Evolutionary conservation across 1,284 basidiomycete species (phyloP).

Genomic region (Trametes pubescens): DNA sequence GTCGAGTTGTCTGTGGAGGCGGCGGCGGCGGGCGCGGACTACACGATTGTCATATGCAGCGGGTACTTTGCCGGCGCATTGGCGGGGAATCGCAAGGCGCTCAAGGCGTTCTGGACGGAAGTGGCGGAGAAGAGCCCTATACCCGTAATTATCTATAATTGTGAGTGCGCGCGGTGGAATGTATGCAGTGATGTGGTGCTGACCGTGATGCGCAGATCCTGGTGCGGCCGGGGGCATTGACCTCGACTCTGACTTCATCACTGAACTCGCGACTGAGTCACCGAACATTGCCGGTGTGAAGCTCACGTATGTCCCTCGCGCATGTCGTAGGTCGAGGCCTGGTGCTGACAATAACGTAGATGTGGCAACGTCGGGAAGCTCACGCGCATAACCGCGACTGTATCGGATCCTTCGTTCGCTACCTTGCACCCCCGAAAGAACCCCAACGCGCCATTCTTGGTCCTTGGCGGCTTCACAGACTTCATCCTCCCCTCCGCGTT

Average conservation of each 20-base stretch:
- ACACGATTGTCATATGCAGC: slow-evolving; percentile 83
- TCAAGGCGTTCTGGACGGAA: slow-evolving; percentile 83
- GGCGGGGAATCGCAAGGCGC: slow-evolving; percentile 63
- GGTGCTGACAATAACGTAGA: slow-evolving; percentile 45
- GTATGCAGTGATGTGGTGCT: slow-evolving; percentile 2
- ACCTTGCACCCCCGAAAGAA: slow-evolving; percentile 70
- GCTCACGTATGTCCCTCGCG: slow-evolving; percentile 66
- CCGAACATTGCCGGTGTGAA: slow-evolving; percentile 85
- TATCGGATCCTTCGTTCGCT: slow-evolving; percentile 64
- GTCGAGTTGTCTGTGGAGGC: slow-evolving; percentile 78
- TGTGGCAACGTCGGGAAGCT: slow-evolving; percentile 92
- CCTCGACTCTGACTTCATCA: slow-evolving; percentile 84
- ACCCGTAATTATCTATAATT: slow-evolving; percentile 92
- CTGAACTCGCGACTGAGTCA: slow-evolving; percentile 75
- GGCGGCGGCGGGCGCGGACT: slow-evolving; percentile 84
- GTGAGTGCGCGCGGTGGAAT: slow-evolving; percentile 51
- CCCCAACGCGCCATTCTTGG: slow-evolving; percentile 58
- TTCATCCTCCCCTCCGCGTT: slow-evolving; percentile 79
- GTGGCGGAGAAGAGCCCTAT: slow-evolving; percentile 82
- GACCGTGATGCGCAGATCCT: slow-evolving; percentile 59
- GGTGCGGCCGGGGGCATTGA: slow-evolving; percentile 84
- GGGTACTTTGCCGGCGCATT: slow-evolving; percentile 88
- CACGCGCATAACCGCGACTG: slow-evolving; percentile 76
- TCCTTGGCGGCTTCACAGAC: slow-evolving; percentile 82
- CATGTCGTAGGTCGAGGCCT: background rate